These are phyloP conservation scores for Aspergillus cristatus DNA, from an alignment of 495 filamentous ascomycete genomes.

Conservation along the genomic window DNA sequence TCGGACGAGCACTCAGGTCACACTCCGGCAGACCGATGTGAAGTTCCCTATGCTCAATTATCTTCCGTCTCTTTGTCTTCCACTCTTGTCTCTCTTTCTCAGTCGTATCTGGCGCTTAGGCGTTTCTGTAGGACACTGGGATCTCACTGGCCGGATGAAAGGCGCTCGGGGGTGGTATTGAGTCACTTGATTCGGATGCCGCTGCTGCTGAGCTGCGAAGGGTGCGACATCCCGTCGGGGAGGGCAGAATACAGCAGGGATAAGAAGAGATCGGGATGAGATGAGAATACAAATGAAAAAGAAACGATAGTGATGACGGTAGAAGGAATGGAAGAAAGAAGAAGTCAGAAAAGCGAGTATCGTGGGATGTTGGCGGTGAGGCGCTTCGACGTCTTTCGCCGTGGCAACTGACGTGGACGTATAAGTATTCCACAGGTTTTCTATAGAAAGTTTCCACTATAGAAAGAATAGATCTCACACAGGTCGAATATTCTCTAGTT, in stretches of 20 bases:
- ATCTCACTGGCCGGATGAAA: slow-evolving; percentile 17
- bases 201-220: slow-evolving; percentile 5
- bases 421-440: too few relatives aligned
- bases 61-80: too few relatives aligned
- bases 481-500: too few relatives aligned
- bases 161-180: slow-evolving; percentile 10
- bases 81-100: slow-evolving; percentile 1
- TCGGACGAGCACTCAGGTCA: too few relatives aligned
- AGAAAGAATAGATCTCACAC: too few relatives aligned
- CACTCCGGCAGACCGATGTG: too few relatives aligned
- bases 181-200: too few relatives aligned
- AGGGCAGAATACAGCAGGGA: slow-evolving; percentile 1
- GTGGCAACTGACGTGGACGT: too few relatives aligned
- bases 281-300: background rate
- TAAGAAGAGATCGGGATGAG: slow-evolving; percentile 1
- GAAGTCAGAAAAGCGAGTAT: slow-evolving; percentile 9
- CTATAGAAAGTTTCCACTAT: too few relatives aligned
- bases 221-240: slow-evolving; percentile 20
- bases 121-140: too few relatives aligned
- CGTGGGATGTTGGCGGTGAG: slow-evolving; percentile 10
- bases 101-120: slow-evolving; percentile 32
- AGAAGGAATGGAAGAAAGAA: background rate
- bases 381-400: too few relatives aligned
- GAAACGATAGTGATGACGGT: background rate
- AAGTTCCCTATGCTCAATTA: too few relatives aligned